Evolutionary conservation across 169 alveolate genomes (phyloP).

Genomic region (Blepharisma undulans): DNA sequence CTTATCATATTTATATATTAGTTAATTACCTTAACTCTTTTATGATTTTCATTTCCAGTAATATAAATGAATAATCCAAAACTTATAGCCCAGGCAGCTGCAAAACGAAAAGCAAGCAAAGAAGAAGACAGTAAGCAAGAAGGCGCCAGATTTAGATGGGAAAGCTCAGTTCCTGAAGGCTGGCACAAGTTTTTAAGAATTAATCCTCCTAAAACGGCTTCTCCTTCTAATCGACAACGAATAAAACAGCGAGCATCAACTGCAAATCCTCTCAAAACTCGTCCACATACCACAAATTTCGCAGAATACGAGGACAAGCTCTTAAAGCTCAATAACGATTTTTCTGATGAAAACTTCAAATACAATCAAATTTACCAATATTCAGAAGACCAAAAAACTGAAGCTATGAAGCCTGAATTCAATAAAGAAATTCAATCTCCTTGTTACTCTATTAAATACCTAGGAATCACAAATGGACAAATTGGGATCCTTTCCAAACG

Average conservation of each 20-base stretch:
- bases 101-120: neutral
- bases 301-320: neutral
- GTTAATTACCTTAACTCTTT: too few relatives aligned
- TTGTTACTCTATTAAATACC: constrained; percentile 49
- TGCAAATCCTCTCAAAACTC: neutral
- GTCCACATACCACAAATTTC: neutral
- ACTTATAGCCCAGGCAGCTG: neutral
- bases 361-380: neutral
- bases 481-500: constrained; percentile 59
- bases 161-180: neutral
- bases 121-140: neutral
- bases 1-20: neutral
- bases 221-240: neutral
- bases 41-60: neutral
- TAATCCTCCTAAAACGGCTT: neutral
- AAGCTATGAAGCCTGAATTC: neutral
- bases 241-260: neutral
- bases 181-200: neutral
- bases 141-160: neutral
- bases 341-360: neutral
- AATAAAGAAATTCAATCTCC: neutral
- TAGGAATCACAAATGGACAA: constrained; percentile 64
- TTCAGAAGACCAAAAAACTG: neutral
- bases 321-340: neutral
- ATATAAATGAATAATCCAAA: neutral